Conservation (phyloP, 2,329 filamentous ascomycete species). For the Pyrenochaeta sp. region DNA sequence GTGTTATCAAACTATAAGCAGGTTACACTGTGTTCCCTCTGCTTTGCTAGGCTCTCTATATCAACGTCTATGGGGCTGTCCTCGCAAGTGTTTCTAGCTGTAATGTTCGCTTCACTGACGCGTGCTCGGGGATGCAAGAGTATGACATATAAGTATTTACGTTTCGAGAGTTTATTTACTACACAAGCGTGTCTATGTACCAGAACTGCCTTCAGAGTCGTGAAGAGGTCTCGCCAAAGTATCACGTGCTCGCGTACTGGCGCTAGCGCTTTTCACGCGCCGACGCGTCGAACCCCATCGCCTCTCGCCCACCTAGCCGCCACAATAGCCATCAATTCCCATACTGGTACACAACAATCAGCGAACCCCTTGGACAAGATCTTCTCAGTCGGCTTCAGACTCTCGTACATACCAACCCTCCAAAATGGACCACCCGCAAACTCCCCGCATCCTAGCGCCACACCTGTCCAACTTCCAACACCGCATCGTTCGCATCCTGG, state of each 20-base stretch:
- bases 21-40: too few relatives aligned
- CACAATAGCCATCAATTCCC: neutral
- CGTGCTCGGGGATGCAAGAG: too few relatives aligned
- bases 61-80: too few relatives aligned
- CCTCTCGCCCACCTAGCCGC: neutral
- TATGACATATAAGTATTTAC: too few relatives aligned
- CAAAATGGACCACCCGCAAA: constrained; percentile 51
- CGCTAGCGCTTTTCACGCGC: neutral
- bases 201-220: neutral
- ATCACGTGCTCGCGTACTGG: neutral
- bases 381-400: neutral
- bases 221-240: neutral
- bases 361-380: neutral
- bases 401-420: neutral
- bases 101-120: too few relatives aligned
- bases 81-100: too few relatives aligned
- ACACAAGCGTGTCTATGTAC: neutral
- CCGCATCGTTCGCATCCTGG: constrained; percentile 82
- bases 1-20: too few relatives aligned
- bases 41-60: too few relatives aligned
- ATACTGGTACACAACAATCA: neutral
- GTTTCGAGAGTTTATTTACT: too few relatives aligned
- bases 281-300: neutral
- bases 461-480: constrained; percentile 78
- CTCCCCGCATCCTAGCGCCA: constrained; percentile 82